These are phyloP conservation scores for Hypericum androsaemum DNA, from an alignment of 345 rosid species.

Conservation along the genomic window DNA sequence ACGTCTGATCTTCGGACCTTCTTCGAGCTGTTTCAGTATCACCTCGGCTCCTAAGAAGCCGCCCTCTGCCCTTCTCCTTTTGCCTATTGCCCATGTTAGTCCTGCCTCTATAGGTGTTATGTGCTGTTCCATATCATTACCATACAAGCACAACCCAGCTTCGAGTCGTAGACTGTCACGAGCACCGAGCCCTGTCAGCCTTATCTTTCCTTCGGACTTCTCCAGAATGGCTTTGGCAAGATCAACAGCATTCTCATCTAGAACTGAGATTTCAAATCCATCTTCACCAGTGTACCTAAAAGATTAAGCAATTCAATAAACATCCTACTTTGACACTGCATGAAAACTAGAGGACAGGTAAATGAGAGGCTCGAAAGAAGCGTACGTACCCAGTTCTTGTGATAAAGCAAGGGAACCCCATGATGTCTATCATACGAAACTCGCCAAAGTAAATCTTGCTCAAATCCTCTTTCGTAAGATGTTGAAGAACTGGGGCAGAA, in stretches of 20 bases:
- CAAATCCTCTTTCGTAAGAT: slow-evolving; percentile 75
- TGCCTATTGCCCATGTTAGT: slow-evolving; percentile 94
- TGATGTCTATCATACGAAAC: slow-evolving; percentile 70
- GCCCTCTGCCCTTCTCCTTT: slow-evolving; percentile 89
- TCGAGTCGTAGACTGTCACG: slow-evolving; percentile 95
- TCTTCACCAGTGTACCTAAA: slow-evolving; percentile 92
- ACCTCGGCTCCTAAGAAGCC: slow-evolving; percentile 88
- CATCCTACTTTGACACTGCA: too few relatives aligned
- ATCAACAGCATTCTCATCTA: slow-evolving; percentile 73
- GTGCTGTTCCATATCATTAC: slow-evolving; percentile 97
- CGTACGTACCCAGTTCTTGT: slow-evolving; percentile 97
- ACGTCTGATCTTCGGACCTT: slow-evolving; percentile 80
- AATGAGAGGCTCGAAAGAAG: slow-evolving; percentile 3
- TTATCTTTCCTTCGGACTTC: slow-evolving; percentile 81
- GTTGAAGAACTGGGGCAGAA: slow-evolving; percentile 83
- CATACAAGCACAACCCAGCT: slow-evolving; percentile 85
- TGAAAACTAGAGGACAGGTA: too few relatives aligned
- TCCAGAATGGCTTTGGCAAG: slow-evolving; percentile 87
- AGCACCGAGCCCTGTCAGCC: slow-evolving; percentile 90
- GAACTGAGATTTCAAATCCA: slow-evolving; percentile 96
- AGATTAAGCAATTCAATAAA: not conserved
- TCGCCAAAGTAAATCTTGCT: slow-evolving; percentile 92
- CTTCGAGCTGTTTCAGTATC: slow-evolving; percentile 78
- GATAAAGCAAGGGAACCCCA: slow-evolving; percentile 71
- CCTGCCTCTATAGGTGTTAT: slow-evolving; percentile 87